Evolutionary conservation across 169 alveolate genomes (phyloP), one percentile per base, ranked within the genome.

Genomic region (Eimeria falciformis): DNA sequence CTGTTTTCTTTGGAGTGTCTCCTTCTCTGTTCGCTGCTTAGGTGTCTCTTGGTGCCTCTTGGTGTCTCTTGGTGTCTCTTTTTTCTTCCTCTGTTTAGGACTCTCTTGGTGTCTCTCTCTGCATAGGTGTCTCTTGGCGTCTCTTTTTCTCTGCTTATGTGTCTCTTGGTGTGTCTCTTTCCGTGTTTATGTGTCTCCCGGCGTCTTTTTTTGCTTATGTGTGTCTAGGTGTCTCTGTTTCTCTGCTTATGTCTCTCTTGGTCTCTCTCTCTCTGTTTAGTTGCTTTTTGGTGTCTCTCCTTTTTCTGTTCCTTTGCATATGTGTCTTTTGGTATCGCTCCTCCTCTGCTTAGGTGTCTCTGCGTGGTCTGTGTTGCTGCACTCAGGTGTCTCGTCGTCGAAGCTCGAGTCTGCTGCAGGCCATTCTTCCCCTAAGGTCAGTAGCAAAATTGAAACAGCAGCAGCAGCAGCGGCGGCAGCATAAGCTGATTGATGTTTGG

Each of bases 391-490:
- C 40, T 33, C 40, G 4, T 33, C 40, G 40, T 2, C 40, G 40
- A 33, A 33, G 40, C 40, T 33, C 40, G 40, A 33, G 40, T 33
- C 40, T 33, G 40, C 40, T 33, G 40, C 40, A 33, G 40, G 40
- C 40, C 40, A 2, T 33, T 33, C 40, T 33, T 33, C 2, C 40
- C 40, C 40, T 2, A 2, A 33, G 0, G 40, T 33, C 40, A 53
- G 17, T 53, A 17, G 65, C 86, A 27, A 46, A 71, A 40, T 23
- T 21, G 66, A 21, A 45, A 11, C 87, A 78, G 87, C 47, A n/a
- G 37, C 5, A 21, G 23, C 23, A 79, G 50, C 75, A 33, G 40
- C 50, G 53, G 56, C 75, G 6, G 47, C 55, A 79, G 12, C 12
- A 43, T 43, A 50, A 4, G 40, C 40, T 33, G 40, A 33, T 33